Conservation (phyloP, 1,139 yeast genomes). For the Hyphopichia wangnamkhiaoensis region DNA sequence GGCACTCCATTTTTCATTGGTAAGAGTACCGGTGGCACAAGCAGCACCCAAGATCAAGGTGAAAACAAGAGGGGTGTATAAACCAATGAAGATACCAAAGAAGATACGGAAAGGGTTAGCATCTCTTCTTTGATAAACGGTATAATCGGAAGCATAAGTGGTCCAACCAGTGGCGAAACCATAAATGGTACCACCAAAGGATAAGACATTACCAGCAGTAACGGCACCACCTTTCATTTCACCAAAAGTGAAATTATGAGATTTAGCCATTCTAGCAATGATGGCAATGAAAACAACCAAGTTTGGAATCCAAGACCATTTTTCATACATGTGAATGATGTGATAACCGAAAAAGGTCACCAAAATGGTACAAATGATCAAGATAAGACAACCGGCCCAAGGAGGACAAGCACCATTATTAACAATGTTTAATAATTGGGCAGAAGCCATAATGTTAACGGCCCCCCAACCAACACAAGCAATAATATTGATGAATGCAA, state of each 20-base stretch:
- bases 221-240: slow-evolving; percentile 52
- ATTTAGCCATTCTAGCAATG: slow-evolving; percentile 71
- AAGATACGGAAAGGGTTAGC: slow-evolving; percentile 62
- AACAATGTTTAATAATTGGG: slow-evolving; percentile 78
- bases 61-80: slow-evolving; percentile 67
- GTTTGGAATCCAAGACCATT: slow-evolving; percentile 88
- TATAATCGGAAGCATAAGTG: slow-evolving; percentile 89
- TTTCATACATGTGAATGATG: slow-evolving; percentile 79
- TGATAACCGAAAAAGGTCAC: slow-evolving; percentile 88
- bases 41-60: slow-evolving; percentile 88
- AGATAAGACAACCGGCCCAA: slow-evolving; percentile 86
- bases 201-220: slow-evolving; percentile 74
- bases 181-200: slow-evolving; percentile 81
- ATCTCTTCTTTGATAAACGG: slow-evolving; percentile 75
- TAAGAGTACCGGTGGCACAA: slow-evolving; percentile 64
- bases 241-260: slow-evolving; percentile 58
- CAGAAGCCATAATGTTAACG: slow-evolving; percentile 53
- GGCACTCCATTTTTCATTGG: slow-evolving; percentile 48
- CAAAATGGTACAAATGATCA: slow-evolving; percentile 66
- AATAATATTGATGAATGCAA: slow-evolving; percentile 69
- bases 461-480: slow-evolving; percentile 41
- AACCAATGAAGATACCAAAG: slow-evolving; percentile 61
- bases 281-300: slow-evolving; percentile 69
- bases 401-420: slow-evolving; percentile 75
- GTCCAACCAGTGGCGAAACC: slow-evolving; percentile 98